These are phyloP conservation scores for Fusarium chuoi DNA, from an alignment of 2,329 filamentous ascomycete species.

Conservation along the genomic window DNA sequence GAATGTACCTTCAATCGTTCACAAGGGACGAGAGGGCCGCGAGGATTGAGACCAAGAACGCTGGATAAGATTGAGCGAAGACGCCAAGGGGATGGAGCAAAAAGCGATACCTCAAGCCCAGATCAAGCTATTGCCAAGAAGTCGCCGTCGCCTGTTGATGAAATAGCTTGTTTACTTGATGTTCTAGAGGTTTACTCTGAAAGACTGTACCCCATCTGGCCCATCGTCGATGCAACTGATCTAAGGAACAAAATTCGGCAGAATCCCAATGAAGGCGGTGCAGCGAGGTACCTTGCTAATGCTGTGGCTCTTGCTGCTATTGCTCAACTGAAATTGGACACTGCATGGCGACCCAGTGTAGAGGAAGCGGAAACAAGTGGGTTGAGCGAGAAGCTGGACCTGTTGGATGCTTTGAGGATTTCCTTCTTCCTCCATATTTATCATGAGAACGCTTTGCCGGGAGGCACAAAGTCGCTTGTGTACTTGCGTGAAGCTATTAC, in stretches of 20 bases:
- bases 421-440: slow-evolving; percentile 64
- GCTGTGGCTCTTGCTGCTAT: slow-evolving; percentile 60
- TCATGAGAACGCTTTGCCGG: slow-evolving; percentile 59
- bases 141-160: slow-evolving; percentile 25
- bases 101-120: slow-evolving; percentile 12
- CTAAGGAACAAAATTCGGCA: slow-evolving; percentile 51
- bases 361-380: slow-evolving; percentile 44
- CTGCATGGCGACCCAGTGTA: slow-evolving; percentile 42
- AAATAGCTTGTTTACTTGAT: slow-evolving; percentile 43
- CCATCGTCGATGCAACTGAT: slow-evolving; percentile 58
- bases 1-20: slow-evolving; percentile 61
- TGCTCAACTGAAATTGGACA: slow-evolving; percentile 58
- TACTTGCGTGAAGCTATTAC: slow-evolving; percentile 63
- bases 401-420: slow-evolving; percentile 55
- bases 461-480: slow-evolving; percentile 58
- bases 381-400: slow-evolving; percentile 45
- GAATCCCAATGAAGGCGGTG: slow-evolving; percentile 46
- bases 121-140: slow-evolving; percentile 1
- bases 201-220: slow-evolving; percentile 64
- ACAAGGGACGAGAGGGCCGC: slow-evolving; percentile 57
- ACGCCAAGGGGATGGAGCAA: slow-evolving; percentile 18
- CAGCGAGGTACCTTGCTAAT: slow-evolving; percentile 55
- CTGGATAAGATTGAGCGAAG: slow-evolving; percentile 53
- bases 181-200: slow-evolving; percentile 58
- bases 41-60: slow-evolving; percentile 57